phyloP scores from a whole-genome alignment of 306 rosid genomes.

The Fagus sylvatica region DNA sequence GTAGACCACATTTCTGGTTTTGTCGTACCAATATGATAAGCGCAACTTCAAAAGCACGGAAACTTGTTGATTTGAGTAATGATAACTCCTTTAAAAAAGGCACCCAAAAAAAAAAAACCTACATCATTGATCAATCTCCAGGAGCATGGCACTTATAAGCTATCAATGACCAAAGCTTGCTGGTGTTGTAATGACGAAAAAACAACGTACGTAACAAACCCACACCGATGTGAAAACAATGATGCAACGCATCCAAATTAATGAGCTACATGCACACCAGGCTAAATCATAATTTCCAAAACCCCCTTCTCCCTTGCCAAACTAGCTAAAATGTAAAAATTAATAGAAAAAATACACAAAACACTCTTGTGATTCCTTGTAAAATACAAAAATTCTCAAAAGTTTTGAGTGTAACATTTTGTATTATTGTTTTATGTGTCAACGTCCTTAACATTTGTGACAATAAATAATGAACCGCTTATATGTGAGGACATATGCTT shows the following conservation, averaged over 20 bases:
- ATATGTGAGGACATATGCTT: too few relatives aligned
- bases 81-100: neutral
- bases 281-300: too few relatives aligned
- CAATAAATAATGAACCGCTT: too few relatives aligned
- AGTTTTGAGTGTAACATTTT: too few relatives aligned
- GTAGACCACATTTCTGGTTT: slow-evolving; percentile 5
- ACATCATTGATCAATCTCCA: neutral
- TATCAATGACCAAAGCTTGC: neutral
- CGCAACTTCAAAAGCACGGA: slow-evolving; percentile 23
- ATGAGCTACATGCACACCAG: too few relatives aligned
- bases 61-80: slow-evolving; percentile 21
- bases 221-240: neutral
- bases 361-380: too few relatives aligned
- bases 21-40: slow-evolving; percentile 6
- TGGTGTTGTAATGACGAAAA: neutral
- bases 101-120: neutral
- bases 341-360: too few relatives aligned
- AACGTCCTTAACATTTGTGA: too few relatives aligned
- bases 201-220: neutral
- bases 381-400: too few relatives aligned
- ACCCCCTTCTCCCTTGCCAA: neutral
- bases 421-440: too few relatives aligned
- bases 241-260: slow-evolving; percentile 9
- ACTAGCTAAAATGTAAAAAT: neutral
- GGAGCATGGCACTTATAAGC: neutral